Evolutionary conservation across 208 protist genomes (phyloP), one percentile per base, ranked within the genome.

Genomic region (Angomonas desouzai): DNA sequence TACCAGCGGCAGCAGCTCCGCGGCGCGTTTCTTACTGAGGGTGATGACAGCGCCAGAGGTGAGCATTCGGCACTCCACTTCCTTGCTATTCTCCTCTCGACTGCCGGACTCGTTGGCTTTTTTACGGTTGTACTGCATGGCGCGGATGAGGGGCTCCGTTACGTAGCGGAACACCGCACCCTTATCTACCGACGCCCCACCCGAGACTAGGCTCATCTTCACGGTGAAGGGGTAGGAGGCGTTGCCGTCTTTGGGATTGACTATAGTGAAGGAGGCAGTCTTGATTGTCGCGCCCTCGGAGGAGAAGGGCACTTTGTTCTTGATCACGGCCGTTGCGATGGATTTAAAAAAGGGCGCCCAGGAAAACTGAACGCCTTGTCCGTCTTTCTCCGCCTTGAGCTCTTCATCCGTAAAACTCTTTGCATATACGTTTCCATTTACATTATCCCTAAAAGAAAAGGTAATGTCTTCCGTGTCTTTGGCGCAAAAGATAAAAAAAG

Each of bases 321-420:
- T 96, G 51, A 91, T 73, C 20, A 92, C 38, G 34, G 80, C 88
- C 6, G 83, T 80, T 1, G 86, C 85, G 20, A 96, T 61, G 18
- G 87, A 93, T 61, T 93, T 94, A 69, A 92, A 94, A 72, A 94
- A 94, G 11, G 82, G 74, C 0, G 80, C 83, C 87, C 88, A 94
- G 32, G 70, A 66, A 62, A 90, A 76, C 43, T 59, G 43, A 27
- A 90, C 72, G 13, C 70, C 72, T 10, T 74, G 57, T 2, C 49
- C 49, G n/a, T 86, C 73, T 62, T 93, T 92, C 28, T 73, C 78
- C 22, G 72, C 66, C 0, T 51, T 53, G 9, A 94, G 77, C 64
- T 92, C 77, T 3, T 56, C 72, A 59, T 94, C 83, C 0, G 81
- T 90, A 63, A 86, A 91, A 55, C 58, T 58, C 58, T 59, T 62